phyloP scores from a whole-genome alignment of 148 eudicot species.

The Rhododendron henanense region DNA sequence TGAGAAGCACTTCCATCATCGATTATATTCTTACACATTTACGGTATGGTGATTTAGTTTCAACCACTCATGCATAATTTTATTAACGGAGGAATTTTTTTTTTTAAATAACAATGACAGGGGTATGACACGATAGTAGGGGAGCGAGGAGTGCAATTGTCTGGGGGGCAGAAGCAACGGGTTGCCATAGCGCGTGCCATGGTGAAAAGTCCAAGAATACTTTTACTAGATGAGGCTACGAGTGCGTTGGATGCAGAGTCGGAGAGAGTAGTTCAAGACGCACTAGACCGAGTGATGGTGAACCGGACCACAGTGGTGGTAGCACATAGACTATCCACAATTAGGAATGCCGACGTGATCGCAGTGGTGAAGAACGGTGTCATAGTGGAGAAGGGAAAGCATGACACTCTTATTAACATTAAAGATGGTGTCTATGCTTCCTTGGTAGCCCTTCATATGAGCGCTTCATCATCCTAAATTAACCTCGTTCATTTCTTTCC shows the following conservation, averaged over 20 bases:
- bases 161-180: constrained; percentile 79
- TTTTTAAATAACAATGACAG: constrained; percentile 18
- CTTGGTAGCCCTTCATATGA: no score
- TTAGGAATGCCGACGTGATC: constrained; percentile 52
- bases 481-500: no score
- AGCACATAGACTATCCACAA: constrained; percentile 70
- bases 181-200: constrained; percentile 81
- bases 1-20: not conserved
- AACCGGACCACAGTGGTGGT: constrained; percentile 64
- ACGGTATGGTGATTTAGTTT: not conserved
- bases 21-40: not conserved
- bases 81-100: not conserved
- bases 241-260: constrained; percentile 77
- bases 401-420: constrained; percentile 45
- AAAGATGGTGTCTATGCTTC: no score
- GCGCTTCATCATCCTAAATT: no score
- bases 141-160: constrained; percentile 67
- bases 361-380: constrained; percentile 63
- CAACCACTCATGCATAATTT: not conserved
- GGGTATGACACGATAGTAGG: constrained; percentile 75
- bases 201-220: constrained; percentile 56
- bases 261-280: constrained; percentile 69
- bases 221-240: constrained; percentile 71
- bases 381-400: constrained; percentile 70
- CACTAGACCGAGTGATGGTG: constrained; percentile 58